A percentile compares a stretch with the other conserved stretches of the same genome.
Evolutionary conservation across 1,284 basidiomycete species (phyloP).

Genomic region (Phylloboletellus chloephorus): DNA sequence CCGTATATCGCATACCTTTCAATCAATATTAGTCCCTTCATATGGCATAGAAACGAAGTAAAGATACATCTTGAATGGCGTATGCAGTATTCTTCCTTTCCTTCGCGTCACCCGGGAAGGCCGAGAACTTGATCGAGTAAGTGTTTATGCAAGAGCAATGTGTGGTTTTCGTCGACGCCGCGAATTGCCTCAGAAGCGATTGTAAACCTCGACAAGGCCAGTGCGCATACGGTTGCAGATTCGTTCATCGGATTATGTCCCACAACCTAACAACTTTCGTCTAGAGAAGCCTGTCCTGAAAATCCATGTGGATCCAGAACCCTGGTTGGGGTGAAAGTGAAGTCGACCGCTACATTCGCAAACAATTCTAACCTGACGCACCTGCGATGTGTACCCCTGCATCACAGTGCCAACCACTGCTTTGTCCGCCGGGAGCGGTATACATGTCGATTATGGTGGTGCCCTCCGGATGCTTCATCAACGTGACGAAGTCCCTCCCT

Average conservation of each 20-base stretch:
- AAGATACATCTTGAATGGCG: slow-evolving; percentile 35
- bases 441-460: slow-evolving; percentile 34
- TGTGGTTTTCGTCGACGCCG: slow-evolving; percentile 39
- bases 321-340: slow-evolving; percentile 2
- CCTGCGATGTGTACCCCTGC: slow-evolving; percentile 11
- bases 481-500: slow-evolving; percentile 32
- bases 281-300: slow-evolving; percentile 43
- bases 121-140: slow-evolving; percentile 40
- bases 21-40: neutral
- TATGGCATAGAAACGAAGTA: slow-evolving; percentile 12
- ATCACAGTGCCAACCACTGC: slow-evolving; percentile 23
- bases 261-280: slow-evolving; percentile 32
- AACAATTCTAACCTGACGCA: neutral
- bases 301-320: slow-evolving; percentile 44
- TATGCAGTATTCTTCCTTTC: slow-evolving; percentile 35
- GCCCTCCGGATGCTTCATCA: slow-evolving; percentile 31
- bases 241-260: slow-evolving; percentile 45
- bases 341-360: neutral
- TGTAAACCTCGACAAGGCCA: slow-evolving; percentile 38
- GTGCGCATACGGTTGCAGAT: slow-evolving; percentile 35
- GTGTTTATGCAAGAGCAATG: slow-evolving; percentile 37
- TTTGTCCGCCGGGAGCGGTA: slow-evolving; percentile 27
- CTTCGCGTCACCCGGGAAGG: slow-evolving; percentile 31
- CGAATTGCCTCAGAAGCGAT: slow-evolving; percentile 40
- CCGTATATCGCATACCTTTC: slow-evolving; percentile 31